Evolutionary conservation across 441 rosid genomes (phyloP).

Genomic region (Omphalea diandra): DNA sequence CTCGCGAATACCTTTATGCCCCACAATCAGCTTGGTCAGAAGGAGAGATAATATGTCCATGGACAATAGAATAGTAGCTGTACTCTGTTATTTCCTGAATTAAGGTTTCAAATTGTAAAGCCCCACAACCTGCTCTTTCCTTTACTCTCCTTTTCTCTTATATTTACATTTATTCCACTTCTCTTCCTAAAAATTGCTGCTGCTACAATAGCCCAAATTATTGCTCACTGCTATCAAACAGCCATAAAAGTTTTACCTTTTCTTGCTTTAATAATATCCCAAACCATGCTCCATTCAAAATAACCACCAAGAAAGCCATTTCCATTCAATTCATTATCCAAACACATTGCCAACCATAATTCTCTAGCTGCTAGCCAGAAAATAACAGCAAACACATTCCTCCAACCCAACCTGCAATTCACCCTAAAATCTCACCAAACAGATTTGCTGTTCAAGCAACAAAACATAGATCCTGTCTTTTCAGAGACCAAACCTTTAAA

Average conservation of each 20-base stretch:
- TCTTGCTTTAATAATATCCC: not conserved
- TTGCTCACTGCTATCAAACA: not conserved
- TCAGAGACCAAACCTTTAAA: conserved; percentile 4
- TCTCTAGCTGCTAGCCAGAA: not conserved
- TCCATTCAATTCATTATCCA: too few relatives aligned
- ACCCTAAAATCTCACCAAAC: not conserved
- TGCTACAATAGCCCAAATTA: not conserved
- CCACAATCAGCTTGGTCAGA: not conserved
- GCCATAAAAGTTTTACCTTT: not conserved
- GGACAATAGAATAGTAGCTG: not conserved
- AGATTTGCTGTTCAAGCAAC: not conserved
- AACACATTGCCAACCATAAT: not conserved
- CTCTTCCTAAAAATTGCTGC: not conserved
- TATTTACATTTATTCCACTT: not conserved
- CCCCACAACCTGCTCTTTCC: not conserved
- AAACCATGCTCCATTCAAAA: not conserved
- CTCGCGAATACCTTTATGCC: not conserved
- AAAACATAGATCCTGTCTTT: not conserved
- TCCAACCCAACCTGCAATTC: not conserved
- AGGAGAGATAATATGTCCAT: not conserved
- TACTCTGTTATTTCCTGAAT: too few relatives aligned
- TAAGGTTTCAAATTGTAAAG: not conserved
- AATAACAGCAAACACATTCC: not conserved
- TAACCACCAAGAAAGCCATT: not conserved
- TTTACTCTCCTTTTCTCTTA: conserved; percentile 7